phyloP scores from a whole-genome alignment of 2,329 filamentous ascomycete genomes.

The Botrytis porri region DNA sequence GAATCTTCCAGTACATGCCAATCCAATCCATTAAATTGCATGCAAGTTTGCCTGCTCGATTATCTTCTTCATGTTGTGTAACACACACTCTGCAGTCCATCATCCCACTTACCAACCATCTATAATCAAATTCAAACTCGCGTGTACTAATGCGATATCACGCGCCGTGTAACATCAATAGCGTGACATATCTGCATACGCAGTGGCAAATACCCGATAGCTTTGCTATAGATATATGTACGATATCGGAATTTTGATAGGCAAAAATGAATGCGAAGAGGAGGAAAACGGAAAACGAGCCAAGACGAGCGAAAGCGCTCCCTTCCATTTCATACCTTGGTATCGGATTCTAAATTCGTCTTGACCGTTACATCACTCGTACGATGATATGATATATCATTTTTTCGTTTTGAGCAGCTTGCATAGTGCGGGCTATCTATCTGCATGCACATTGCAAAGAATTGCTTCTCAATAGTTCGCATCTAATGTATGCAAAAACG shows the following conservation, averaged over 20 bases:
- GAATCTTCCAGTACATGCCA: not conserved
- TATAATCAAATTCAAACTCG: not conserved
- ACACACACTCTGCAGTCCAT: not conserved
- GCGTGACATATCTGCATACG: not conserved
- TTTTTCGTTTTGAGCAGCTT: not conserved
- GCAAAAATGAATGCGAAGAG: not conserved
- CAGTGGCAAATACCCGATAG: not conserved
- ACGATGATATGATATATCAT: not conserved
- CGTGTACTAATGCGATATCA: not conserved
- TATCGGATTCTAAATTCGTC: not conserved
- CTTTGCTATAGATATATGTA: not conserved
- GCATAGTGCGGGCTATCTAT: not conserved
- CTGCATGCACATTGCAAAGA: not conserved
- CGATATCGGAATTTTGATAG: not conserved
- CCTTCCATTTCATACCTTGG: conserved; percentile 16
- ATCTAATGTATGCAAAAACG: not conserved
- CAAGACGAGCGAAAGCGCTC: not conserved
- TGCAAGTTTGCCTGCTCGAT: not conserved
- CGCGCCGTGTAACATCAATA: not conserved
- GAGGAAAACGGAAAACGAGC: not conserved
- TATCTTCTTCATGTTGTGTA: not conserved
- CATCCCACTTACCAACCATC: not conserved
- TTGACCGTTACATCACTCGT: not conserved
- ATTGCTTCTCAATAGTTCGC: not conserved
- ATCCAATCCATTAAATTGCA: not conserved